These are phyloP conservation scores for Xylogone sp. DNA, from an alignment of 2,329 filamentous ascomycete genomes.

Conservation along the genomic window DNA sequence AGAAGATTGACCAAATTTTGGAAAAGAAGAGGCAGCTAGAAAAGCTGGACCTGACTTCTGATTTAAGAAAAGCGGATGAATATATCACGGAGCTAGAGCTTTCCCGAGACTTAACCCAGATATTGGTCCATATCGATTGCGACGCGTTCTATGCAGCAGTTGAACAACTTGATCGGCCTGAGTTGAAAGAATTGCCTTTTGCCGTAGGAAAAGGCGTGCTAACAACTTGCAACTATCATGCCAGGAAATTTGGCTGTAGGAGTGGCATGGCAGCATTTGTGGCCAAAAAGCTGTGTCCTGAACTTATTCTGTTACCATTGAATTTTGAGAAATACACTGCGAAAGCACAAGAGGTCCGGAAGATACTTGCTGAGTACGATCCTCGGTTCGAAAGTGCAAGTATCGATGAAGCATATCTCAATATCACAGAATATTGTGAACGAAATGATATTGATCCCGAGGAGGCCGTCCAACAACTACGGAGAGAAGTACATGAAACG, in stretches of 20 bases:
- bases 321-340: conserved; percentile 89
- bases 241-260: conserved; percentile 83
- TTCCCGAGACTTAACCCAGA: conserved; percentile 75
- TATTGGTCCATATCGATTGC: conserved; percentile 89
- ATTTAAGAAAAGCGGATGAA: conserved; percentile 74
- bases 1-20: conserved; percentile 79
- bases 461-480: conserved; percentile 73
- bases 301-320: conserved; percentile 75
- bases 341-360: conserved; percentile 84
- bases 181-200: conserved; percentile 83
- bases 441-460: conserved; percentile 65
- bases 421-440: conserved; percentile 82
- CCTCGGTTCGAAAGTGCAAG: conserved; percentile 88
- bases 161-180: conserved; percentile 78
- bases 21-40: conserved; percentile 73
- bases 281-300: conserved; percentile 87
- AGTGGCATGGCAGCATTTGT: conserved; percentile 97
- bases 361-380: conserved; percentile 83
- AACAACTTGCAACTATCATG: conserved; percentile 79
- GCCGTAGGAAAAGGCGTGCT: conserved; percentile 73
- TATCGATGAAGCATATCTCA: conserved; percentile 94
- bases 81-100: conserved; percentile 77
- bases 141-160: conserved; percentile 98
- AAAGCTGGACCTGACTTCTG: conserved; percentile 66
- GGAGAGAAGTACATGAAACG: conserved; percentile 69